A percentile compares a stretch with the other conserved stretches of the same genome.
Conservation (phyloP, 345 rosid genomes). For the Boechera divaricarpa region DNA sequence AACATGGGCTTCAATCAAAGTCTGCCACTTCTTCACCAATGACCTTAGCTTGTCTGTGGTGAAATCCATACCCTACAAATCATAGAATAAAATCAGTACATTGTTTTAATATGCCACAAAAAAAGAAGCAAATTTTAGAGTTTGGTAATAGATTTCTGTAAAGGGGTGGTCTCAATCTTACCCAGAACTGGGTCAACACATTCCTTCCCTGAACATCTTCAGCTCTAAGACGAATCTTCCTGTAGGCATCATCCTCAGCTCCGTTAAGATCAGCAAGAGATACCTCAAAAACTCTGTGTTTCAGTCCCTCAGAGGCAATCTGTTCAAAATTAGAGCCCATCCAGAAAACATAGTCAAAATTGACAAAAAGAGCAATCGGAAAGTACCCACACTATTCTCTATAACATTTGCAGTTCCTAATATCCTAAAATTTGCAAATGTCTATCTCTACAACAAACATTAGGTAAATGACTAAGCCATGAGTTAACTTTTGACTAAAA, state of each 20-base stretch:
- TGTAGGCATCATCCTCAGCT: constrained; percentile 82
- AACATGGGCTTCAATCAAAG: constrained; percentile 87
- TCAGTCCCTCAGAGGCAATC: constrained; percentile 98
- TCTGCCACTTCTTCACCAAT: constrained; percentile 92
- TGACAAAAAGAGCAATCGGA: neutral
- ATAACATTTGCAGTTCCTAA: neutral
- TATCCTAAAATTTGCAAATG: neutral
- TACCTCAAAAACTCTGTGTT: constrained; percentile 86
- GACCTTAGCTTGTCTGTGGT: constrained; percentile 96
- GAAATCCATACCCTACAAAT: constrained; percentile 81
- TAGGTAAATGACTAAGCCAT: neutral
- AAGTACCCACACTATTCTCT: too few relatives aligned
- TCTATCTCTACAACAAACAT: neutral
- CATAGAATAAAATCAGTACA: neutral
- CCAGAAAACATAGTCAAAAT: neutral
- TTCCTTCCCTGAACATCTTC: constrained; percentile 94
- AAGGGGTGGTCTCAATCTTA: constrained; percentile 21
- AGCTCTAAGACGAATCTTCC: constrained; percentile 90
- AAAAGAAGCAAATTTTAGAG: neutral
- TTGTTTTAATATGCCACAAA: too few relatives aligned
- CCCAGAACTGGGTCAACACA: constrained; percentile 96
- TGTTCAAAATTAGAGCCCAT: constrained; percentile 13
- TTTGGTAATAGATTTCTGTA: neutral
- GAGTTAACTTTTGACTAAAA: neutral
- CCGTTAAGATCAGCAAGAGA: constrained; percentile 86